Evolutionary conservation across 805 yeast species (phyloP), one percentile per base, ranked within the genome.

Genomic region (Candida methanosorbosa): DNA sequence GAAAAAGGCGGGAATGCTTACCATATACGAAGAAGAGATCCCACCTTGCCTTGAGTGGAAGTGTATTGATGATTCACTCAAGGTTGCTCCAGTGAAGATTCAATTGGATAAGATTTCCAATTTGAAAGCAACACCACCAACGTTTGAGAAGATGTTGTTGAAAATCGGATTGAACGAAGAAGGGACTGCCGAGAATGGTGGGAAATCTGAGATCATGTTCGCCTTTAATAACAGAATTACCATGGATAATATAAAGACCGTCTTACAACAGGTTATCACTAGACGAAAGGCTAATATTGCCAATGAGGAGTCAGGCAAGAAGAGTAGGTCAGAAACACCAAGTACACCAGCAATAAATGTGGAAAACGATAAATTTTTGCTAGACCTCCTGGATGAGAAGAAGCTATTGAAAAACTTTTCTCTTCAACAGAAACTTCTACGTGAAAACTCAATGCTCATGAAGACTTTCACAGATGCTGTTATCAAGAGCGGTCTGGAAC

Each of bases 391-490:
- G 18, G 78, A 79, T 26, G 64, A 72, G 6, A 63, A 66, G 33
- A 75, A 68, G 39, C 62, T 90, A 34, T 61, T 88, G 41, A 70
- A 74, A 29, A 85, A 92, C 53, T 68, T 76, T 29, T 78, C 75
- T 33, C 63, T 92, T 14, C 98, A 92, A 49, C 94, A 87, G 46
- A 72, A 74, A 36, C 59, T 90, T 15, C 63, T 92, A 19, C 64
- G 77, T 37, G 81, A 80, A 39, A 82, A 87, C 49, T 72, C 78
- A 33, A 61, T 61, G 8, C 63, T 92, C 35, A 75, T 85, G 64
- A 70, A 74, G 38, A 76, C 81, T 2, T 92, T 92, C 53, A 79
- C 88, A 32, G 95, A 85, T 39, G 81, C 95, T 0, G 97, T 92
- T 5, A 85, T 87, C 40, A 71, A 77, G 38, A 70, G 72, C 35